Percentiles rank a stretch among this genome's conserved stretches.
phyloP scores from a whole-genome alignment of 495 filamentous ascomycete species.

The Parachaetomium inaequale region DNA sequence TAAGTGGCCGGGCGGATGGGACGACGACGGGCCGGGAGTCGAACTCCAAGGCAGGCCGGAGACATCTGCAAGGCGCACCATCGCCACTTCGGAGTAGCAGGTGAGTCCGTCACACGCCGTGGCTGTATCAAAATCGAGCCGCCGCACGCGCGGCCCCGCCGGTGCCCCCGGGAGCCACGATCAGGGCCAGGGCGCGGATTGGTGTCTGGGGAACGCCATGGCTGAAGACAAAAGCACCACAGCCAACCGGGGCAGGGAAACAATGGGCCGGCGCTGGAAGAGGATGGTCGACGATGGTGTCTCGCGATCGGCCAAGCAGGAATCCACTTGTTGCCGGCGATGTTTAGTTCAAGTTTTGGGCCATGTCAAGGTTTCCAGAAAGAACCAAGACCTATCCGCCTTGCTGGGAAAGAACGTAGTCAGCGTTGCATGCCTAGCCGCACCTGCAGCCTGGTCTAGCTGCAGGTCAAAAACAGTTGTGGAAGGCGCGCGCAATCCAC shows the following conservation, averaged over 20 bases:
- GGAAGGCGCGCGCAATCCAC: neutral
- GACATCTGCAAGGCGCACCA: neutral
- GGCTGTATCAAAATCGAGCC: neutral
- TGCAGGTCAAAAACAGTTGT: neutral
- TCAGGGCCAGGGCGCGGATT: neutral
- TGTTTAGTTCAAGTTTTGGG: neutral
- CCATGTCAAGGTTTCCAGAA: neutral
- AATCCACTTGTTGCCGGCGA: neutral
- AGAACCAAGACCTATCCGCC: neutral
- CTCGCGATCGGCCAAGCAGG: neutral
- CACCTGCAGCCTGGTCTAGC: neutral
- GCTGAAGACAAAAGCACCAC: neutral
- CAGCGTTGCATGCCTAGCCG: conserved; percentile 5
- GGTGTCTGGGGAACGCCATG: neutral
- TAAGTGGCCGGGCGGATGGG: neutral
- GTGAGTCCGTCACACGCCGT: neutral
- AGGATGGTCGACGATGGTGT: neutral
- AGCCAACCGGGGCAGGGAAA: neutral
- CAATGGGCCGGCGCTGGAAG: neutral
- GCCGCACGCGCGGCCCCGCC: neutral
- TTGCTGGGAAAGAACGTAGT: neutral
- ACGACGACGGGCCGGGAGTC: neutral
- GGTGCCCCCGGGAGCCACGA: neutral
- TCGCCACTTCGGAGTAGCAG: neutral
- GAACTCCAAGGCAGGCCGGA: neutral